Percentiles rank a stretch among this genome's conserved stretches.
Conservation (phyloP, 2,329 filamentous ascomycete genomes). For the Achaetomium macrosporum region DNA sequence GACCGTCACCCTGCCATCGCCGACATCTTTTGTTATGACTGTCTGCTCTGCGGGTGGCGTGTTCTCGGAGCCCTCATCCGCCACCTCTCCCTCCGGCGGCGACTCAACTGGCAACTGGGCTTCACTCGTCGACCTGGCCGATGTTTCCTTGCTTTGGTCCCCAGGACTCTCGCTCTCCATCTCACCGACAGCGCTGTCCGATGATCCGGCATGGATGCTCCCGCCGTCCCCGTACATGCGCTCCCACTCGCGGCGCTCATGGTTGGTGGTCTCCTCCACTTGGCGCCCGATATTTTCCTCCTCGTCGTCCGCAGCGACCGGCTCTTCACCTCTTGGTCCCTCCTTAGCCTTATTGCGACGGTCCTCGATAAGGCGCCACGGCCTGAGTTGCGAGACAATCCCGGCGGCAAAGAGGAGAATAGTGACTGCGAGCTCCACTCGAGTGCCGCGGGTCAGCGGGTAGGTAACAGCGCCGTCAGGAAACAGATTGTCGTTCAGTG, state of each 20-base stretch:
- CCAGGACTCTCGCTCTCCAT: conserved; percentile 41
- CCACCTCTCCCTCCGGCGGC: conserved; percentile 29
- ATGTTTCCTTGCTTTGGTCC: conserved; percentile 28
- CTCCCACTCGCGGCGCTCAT: conserved; percentile 69
- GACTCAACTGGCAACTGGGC: conserved; percentile 39
- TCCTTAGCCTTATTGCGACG: conserved; percentile 48
- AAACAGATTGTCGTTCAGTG: conserved; percentile 72
- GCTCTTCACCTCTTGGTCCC: conserved; percentile 43
- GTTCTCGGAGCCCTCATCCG: conserved; percentile 29
- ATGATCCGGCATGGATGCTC: conserved; percentile 31
- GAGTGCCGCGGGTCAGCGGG: conserved; percentile 78
- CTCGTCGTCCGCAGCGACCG: conserved; percentile 52
- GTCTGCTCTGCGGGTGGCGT: conserved; percentile 37
- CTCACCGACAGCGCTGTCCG: conserved; percentile 46
- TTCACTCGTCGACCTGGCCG: conserved; percentile 27
- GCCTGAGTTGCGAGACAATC: conserved; percentile 74
- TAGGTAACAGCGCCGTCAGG: conserved; percentile 72
- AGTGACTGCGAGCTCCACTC: conserved; percentile 74
- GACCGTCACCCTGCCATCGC: conserved; percentile 46
- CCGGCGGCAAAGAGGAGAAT: conserved; percentile 70
- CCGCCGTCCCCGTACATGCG: conserved; percentile 61
- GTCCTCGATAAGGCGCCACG: conserved; percentile 76
- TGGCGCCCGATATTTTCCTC: conserved; percentile 66
- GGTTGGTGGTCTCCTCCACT: conserved; percentile 55
- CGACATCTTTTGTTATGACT: conserved; percentile 35